Conservation (phyloP, 129 eudicot genomes). For the Logfia minima region DNA sequence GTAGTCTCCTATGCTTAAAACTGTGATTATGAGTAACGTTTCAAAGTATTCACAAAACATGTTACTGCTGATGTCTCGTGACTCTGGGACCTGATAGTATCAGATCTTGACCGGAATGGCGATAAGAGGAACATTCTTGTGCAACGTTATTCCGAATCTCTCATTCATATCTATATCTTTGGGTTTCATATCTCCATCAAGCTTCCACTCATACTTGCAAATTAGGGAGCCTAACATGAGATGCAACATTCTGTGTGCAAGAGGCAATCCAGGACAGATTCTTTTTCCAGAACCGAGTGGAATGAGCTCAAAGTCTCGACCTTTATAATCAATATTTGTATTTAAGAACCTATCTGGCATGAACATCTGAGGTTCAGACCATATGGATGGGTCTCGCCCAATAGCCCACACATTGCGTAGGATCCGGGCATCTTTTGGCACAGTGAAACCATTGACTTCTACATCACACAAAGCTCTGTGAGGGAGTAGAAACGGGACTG, state of each 20-base stretch:
- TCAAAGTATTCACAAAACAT: not conserved
- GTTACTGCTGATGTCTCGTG: not conserved
- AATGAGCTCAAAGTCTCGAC: slow-evolving; percentile 2
- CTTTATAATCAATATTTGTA: not conserved
- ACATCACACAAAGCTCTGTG: slow-evolving; percentile 8
- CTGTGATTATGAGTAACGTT: not conserved
- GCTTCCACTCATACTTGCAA: not conserved
- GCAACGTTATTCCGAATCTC: slow-evolving; percentile 2
- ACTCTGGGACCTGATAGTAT: not conserved
- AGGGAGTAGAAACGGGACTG: slow-evolving; percentile 4
- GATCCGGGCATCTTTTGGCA: not conserved
- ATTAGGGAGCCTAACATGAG: not conserved
- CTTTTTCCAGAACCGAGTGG: not conserved
- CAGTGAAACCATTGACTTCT: not conserved
- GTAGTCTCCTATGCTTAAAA: not conserved
- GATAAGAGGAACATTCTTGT: not conserved
- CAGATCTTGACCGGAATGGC: not conserved
- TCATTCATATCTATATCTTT: slow-evolving; percentile 2
- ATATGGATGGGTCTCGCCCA: not conserved
- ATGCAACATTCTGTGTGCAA: not conserved
- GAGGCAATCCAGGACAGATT: not conserved
- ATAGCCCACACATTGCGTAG: not conserved
- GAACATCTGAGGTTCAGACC: slow-evolving; percentile 1
- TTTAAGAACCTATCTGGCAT: not conserved
- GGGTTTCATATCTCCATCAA: not conserved